Percentiles rank a stretch among this genome's conserved stretches.
Conservation (phyloP, 2,329 filamentous ascomycete species). For the Trichoderma harzianum region DNA sequence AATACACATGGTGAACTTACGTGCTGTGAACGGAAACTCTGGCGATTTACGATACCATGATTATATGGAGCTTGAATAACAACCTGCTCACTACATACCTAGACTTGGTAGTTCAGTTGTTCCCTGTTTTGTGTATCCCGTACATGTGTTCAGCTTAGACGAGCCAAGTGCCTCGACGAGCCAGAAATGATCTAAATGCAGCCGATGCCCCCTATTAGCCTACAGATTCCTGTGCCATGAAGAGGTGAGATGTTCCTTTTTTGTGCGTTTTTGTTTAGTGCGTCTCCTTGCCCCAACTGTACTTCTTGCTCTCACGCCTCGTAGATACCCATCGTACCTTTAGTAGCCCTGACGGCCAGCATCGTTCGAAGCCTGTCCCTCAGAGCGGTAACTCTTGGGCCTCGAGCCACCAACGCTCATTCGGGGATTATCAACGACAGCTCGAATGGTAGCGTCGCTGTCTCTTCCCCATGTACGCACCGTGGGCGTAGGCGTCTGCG, state of each 20-base stretch:
- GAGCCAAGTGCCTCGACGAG: neutral
- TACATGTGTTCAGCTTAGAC: neutral
- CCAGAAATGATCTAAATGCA: neutral
- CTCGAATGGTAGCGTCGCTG: neutral
- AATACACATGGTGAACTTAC: neutral
- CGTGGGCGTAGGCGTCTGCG: neutral
- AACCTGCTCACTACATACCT: neutral
- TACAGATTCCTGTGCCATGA: neutral
- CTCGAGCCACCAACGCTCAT: neutral
- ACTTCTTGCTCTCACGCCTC: neutral
- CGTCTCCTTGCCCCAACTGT: neutral
- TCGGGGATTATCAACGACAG: neutral
- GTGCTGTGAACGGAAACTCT: neutral
- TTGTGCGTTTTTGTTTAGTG: neutral
- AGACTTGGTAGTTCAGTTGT: neutral
- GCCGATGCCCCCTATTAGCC: neutral
- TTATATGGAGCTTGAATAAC: neutral
- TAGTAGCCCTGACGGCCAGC: neutral
- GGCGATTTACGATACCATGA: neutral
- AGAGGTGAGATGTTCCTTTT: neutral
- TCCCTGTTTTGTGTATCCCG: neutral
- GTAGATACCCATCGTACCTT: neutral
- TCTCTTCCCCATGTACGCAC: conserved; percentile 4
- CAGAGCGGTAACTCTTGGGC: neutral
- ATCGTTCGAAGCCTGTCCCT: neutral